Evolutionary conservation across 345 rosid genomes (phyloP).

Genomic region (Brassica juncea): DNA sequence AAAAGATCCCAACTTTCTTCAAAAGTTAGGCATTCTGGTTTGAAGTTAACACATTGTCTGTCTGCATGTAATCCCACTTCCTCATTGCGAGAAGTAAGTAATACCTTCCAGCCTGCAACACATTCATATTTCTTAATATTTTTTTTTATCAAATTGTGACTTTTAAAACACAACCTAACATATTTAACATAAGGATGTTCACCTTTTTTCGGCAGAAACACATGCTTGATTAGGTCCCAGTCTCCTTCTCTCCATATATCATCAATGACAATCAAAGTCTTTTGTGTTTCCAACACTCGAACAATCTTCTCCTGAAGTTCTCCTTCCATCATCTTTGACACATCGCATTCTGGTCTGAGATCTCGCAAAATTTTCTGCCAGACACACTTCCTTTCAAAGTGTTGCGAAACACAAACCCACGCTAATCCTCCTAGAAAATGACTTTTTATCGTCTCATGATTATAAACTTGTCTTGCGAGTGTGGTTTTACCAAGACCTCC

Average conservation of each 20-base stretch:
- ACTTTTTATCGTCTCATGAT: neutral
- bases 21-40: neutral
- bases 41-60: neutral
- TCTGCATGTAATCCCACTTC: neutral
- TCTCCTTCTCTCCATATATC: neutral
- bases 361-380: neutral
- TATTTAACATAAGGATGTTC: too few relatives aligned
- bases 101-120: conserved; percentile 40
- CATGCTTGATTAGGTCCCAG: neutral
- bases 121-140: too few relatives aligned
- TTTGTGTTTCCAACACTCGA: neutral
- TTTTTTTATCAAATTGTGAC: too few relatives aligned
- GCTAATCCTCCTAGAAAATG: neutral
- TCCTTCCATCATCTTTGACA: neutral
- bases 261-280: neutral
- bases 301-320: neutral
- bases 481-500: neutral
- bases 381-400: neutral
- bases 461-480: neutral
- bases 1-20: neutral
- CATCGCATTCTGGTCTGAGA: neutral
- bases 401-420: neutral
- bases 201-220: too few relatives aligned
- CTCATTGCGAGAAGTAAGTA: conserved; percentile 49
- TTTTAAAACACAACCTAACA: neutral